Conservation (phyloP, 2,329 filamentous ascomycete genomes). For the Sclerotinia glacialis region DNA sequence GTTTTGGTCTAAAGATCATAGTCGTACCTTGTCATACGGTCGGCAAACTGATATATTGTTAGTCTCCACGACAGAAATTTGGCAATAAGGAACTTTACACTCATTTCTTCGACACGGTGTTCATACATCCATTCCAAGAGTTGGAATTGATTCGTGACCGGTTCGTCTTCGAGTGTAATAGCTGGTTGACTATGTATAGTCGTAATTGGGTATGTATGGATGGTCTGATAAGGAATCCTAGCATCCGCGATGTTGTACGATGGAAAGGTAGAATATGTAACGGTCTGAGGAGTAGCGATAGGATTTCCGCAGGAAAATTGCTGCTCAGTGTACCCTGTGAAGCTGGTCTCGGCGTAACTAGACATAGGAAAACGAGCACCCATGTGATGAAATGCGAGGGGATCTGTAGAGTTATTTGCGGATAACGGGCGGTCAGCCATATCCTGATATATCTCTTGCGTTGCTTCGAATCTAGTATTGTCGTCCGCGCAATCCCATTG, state of each 20-base stretch:
- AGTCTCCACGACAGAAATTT: neutral
- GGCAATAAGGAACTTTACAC: neutral
- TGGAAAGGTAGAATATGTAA: neutral
- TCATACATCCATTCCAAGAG: neutral
- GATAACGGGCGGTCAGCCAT: neutral
- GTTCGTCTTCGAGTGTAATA: neutral
- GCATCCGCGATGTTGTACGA: neutral
- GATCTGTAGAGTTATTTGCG: neutral
- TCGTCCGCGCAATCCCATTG: neutral
- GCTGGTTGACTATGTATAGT: neutral
- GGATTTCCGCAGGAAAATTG: neutral
- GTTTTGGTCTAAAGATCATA: neutral
- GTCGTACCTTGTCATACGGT: neutral
- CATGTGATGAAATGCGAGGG: accelerated
- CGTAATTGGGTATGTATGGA: neutral
- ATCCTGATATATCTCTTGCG: neutral
- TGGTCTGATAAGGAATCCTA: neutral
- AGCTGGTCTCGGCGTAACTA: no score
- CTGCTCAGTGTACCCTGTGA: neutral
- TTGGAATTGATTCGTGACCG: neutral
- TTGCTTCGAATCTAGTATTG: neutral
- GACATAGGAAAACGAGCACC: neutral
- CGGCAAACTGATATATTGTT: neutral
- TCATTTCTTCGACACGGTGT: no score
- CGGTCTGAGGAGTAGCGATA: neutral